Evolutionary conservation across 805 yeast genomes (phyloP).

Genomic region (Phaffomyces thermotolerans): DNA sequence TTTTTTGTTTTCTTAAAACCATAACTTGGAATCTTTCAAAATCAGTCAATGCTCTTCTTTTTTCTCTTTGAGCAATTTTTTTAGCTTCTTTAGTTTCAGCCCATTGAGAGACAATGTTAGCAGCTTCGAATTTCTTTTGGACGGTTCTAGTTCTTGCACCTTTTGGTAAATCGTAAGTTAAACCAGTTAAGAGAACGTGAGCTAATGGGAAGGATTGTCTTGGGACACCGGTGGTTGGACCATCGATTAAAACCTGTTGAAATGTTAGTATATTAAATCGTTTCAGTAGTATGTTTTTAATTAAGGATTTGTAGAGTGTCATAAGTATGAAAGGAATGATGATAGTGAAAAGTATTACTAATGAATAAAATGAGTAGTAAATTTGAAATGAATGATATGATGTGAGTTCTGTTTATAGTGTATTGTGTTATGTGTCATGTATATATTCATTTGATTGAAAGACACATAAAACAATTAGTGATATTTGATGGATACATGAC

Average conservation of each 20-base stretch:
- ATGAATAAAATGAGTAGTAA: no score
- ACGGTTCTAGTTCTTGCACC: conserved; percentile 86
- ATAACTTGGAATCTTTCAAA: conserved; percentile 99
- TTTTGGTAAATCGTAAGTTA: conserved; percentile 87
- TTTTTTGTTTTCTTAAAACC: conserved; percentile 96
- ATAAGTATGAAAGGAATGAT: no score
- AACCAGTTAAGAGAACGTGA: conserved; percentile 88
- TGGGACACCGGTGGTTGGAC: conserved; percentile 82
- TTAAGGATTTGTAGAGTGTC: no score
- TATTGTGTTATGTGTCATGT: no score
- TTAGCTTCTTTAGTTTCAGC: conserved; percentile 93
- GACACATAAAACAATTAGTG: no score
- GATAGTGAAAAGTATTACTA: no score
- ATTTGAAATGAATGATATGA: no score
- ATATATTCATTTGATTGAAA: no score
- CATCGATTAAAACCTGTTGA: conserved; percentile 80
- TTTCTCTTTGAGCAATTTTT: conserved; percentile 92
- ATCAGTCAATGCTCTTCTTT: conserved; percentile 89
- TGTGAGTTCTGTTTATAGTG: no score
- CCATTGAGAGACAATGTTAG: conserved; percentile 88
- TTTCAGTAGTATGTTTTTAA: no score
- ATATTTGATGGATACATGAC: no score
- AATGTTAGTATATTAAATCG: conserved; percentile 27
- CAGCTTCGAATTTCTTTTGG: conserved; percentile 88
- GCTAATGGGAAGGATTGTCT: conserved; percentile 89